phyloP scores from a whole-genome alignment of 2,329 filamentous ascomycete species.

The Onygenales sp. region DNA sequence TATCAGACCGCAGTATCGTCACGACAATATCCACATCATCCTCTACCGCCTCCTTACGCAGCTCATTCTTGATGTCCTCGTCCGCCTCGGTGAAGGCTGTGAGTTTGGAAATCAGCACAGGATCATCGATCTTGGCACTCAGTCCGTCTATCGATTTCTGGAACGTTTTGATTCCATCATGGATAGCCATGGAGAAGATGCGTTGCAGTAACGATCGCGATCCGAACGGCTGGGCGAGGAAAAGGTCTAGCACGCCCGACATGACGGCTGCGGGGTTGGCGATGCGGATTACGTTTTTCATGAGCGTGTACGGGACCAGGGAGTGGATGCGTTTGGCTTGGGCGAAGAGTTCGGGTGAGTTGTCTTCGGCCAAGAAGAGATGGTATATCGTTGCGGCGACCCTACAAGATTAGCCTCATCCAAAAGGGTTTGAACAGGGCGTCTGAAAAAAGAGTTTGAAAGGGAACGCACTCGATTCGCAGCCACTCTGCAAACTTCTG shows the following conservation, averaged over 20 bases:
- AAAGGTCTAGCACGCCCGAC: slow-evolving; percentile 89
- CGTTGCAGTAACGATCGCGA: slow-evolving; percentile 82
- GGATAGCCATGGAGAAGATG: slow-evolving; percentile 84
- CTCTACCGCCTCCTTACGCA: slow-evolving; percentile 61
- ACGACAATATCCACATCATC: slow-evolving; percentile 82
- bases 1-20: slow-evolving; percentile 69
- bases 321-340: slow-evolving; percentile 93
- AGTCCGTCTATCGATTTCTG: slow-evolving; percentile 80
- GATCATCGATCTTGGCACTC: slow-evolving; percentile 67
- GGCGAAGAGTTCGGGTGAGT: slow-evolving; percentile 90
- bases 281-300: slow-evolving; percentile 95
- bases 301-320: slow-evolving; percentile 78
- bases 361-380: slow-evolving; percentile 93
- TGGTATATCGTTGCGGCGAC: slow-evolving; percentile 95
- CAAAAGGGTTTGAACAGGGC: no score
- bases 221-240: slow-evolving; percentile 90
- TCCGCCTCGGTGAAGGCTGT: slow-evolving; percentile 67
- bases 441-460: neutral
- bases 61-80: slow-evolving; percentile 62
- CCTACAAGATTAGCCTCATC: slow-evolving; percentile 20
- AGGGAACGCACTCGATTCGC: slow-evolving; percentile 60
- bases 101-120: slow-evolving; percentile 69
- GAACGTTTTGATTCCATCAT: slow-evolving; percentile 79
- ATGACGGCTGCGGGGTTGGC: slow-evolving; percentile 95
- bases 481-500: slow-evolving; percentile 98